Base-by-base conservation (phyloP, 257 asterid species). In the Jaltomata sinuosa region DNA sequence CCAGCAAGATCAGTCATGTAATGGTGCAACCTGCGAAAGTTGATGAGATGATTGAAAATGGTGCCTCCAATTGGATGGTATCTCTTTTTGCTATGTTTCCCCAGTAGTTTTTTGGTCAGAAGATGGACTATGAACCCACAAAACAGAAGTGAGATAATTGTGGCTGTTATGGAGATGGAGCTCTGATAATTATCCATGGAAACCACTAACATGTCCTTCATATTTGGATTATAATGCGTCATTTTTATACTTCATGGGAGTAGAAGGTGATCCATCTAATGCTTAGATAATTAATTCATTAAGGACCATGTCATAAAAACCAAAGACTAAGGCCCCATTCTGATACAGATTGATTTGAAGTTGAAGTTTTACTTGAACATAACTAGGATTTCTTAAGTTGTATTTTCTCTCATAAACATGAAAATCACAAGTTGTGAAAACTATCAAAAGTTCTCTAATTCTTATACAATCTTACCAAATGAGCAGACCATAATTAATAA, bases 51-150 rank as follows among this genome's bases (percentile, higher is more conserved):
- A 81, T 93, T 84, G 16, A 92, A 50, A 2, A 86, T 61, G 11
- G 96, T 93, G 54, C 96, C 95, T 9, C 87, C 94, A n/a, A 92
- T 80, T 25, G 97, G 97, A 88, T 89, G 97, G 84, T 89, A 90
- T 42, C 79, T 89, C 87, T 83, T 89, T 59, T 78, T 85, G 14
- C 86, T 86, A 45, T 83, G 55, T 54, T n/a, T n/a, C n/a, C n/a
- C n/a, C n/a, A n/a, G n/a, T n/a, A 89, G 31, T 79, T 87, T 88
- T 3, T 27, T 78, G 65, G 50, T 83, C 55, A 89, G 59, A 21
- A 87, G 2, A 68, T 52, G 83, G 18, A 87, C 1, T 50, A 80
- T 69, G 81, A 87, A 53, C 45, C 72, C 36, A 50, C 79, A 83
- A n/a, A 89, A 3, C 79, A 85, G 31, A 18, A 87, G 29, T 59